A percentile compares a stretch with the other conserved stretches of the same genome.
phyloP scores from a whole-genome alignment of 345 rosid genomes.

The Psidium guajava region DNA sequence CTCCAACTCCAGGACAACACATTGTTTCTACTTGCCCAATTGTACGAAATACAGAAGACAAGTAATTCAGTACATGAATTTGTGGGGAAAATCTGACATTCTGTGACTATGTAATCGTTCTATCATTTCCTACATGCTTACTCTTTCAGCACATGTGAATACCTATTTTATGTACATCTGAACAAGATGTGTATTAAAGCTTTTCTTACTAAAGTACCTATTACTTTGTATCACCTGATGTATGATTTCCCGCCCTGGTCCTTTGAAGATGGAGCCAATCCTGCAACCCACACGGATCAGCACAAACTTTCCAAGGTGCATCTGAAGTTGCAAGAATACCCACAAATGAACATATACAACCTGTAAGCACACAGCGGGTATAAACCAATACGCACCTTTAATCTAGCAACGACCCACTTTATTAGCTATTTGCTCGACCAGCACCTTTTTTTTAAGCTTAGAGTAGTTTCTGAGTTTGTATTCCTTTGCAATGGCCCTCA shows the following conservation, averaged over 20 bases:
- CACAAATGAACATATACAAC: background rate
- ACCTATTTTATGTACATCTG: background rate
- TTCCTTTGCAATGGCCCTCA: constrained; percentile 43
- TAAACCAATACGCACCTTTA: background rate
- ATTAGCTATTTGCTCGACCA: constrained; percentile 25
- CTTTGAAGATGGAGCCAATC: background rate
- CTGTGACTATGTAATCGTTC: background rate
- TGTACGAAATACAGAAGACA: background rate
- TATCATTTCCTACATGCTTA: background rate
- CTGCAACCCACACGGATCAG: background rate
- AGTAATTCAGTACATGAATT: background rate
- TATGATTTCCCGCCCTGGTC: background rate
- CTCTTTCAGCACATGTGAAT: background rate
- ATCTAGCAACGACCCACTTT: constrained; percentile 2
- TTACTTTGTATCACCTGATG: background rate
- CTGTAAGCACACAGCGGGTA: background rate
- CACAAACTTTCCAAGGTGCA: background rate
- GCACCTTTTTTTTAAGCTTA: constrained; percentile 31
- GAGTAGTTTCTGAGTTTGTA: constrained; percentile 28
- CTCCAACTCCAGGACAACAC: background rate
- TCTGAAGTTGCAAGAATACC: background rate
- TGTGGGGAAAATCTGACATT: background rate
- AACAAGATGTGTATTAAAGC: background rate
- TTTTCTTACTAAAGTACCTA: background rate
- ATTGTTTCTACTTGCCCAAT: background rate